Evolutionary conservation across 2,329 filamentous ascomycete species (phyloP).

Genomic region (Grosmannia clavigera): DNA sequence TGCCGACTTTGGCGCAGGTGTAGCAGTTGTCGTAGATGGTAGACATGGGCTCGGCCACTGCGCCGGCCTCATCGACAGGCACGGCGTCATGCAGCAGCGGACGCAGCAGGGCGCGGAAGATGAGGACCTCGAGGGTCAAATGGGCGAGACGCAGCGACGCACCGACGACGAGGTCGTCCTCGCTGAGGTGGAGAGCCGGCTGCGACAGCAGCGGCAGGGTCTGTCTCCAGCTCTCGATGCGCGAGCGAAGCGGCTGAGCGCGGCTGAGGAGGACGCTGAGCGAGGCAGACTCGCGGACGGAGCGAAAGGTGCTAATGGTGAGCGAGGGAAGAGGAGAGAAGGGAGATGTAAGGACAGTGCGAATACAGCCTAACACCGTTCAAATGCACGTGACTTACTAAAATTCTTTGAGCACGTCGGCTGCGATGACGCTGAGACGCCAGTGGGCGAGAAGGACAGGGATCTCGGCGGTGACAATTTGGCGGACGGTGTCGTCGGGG

Average conservation of each 20-base stretch:
- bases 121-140: conserved; percentile 15
- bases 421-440: conserved; percentile 13
- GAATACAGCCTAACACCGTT: not conserved
- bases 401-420: conserved; percentile 15
- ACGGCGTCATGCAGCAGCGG: conserved; percentile 10
- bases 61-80: conserved; percentile 1
- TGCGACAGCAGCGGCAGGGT: conserved; percentile 14
- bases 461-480: conserved; percentile 5
- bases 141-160: conserved; percentile 14
- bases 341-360: not conserved
- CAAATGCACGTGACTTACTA: conserved; percentile 10
- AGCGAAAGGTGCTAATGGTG: conserved; percentile 8
- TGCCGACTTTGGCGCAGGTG: conserved; percentile 13
- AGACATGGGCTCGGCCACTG: conserved; percentile 12
- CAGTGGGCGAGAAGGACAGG: conserved; percentile 13
- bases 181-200: conserved; percentile 12
- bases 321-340: not conserved
- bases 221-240: conserved; percentile 16
- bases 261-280: conserved; percentile 11
- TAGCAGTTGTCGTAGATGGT: conserved; percentile 17
- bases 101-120: conserved; percentile 16
- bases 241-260: conserved; percentile 14
- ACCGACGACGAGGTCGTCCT: conserved; percentile 14
- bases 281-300: conserved; percentile 1
- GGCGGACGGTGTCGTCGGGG: not conserved